Evolutionary conservation across 2,329 filamentous ascomycete genomes (phyloP).

Genomic region (Lachnellula hyalina): DNA sequence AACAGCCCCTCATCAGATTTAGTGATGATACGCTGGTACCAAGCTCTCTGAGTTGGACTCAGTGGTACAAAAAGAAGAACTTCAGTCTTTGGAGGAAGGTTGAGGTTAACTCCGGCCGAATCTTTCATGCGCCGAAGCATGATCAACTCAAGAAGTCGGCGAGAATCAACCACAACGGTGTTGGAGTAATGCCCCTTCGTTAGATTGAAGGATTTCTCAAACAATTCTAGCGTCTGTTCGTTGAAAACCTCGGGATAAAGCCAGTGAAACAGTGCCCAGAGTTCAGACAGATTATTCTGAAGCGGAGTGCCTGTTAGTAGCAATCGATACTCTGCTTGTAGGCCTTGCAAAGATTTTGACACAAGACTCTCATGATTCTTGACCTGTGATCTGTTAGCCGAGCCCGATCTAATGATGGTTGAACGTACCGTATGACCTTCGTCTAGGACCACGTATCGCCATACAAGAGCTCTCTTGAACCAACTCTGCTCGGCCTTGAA

Average conservation of each 20-base stretch:
- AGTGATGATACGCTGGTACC: conserved; percentile 53
- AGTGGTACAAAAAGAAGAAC: conserved; percentile 52
- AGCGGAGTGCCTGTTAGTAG: conserved; percentile 45
- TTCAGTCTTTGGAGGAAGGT: conserved; percentile 52
- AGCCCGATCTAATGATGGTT: not conserved
- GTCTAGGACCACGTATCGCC: conserved; percentile 48
- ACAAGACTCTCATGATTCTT: conserved; percentile 38
- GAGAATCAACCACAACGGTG: conserved; percentile 46
- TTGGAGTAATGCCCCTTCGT: conserved; percentile 48
- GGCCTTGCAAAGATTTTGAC: conserved; percentile 29
- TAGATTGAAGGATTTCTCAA: conserved; percentile 52
- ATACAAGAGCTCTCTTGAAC: conserved; percentile 46
- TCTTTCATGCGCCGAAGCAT: conserved; percentile 56
- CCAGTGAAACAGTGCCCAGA: conserved; percentile 54
- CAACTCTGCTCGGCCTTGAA: conserved; percentile 41
- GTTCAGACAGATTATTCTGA: conserved; percentile 52
- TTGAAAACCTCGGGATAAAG: conserved; percentile 54
- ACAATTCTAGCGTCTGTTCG: conserved; percentile 43
- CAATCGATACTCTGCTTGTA: conserved; percentile 32
- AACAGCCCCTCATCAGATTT: conserved; percentile 46
- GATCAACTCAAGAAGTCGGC: conserved; percentile 48
- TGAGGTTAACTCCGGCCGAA: conserved; percentile 47
- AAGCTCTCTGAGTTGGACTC: conserved; percentile 52
- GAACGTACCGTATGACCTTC: conserved; percentile 45
- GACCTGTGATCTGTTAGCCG: conserved; percentile 8